Base-by-base conservation (phyloP, 805 yeast genomes). In the Myxozyma monticola region DNA sequence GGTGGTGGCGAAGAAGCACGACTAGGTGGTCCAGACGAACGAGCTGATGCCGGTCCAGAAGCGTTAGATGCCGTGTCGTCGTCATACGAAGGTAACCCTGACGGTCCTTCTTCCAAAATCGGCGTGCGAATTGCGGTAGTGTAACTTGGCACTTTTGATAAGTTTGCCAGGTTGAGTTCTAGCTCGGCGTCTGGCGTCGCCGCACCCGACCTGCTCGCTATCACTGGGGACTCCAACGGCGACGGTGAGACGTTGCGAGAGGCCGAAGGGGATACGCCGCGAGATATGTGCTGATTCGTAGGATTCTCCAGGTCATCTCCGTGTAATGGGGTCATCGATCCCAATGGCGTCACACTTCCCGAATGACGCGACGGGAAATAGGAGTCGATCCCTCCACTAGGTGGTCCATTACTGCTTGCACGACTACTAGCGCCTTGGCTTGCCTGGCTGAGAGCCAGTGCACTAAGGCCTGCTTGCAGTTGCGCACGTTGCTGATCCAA, bases 121-220 rank as follows among this genome's bases (percentile, higher is more conserved):
- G 59, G 59, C 2, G 57, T 47, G 60, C 77, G 78, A 66, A 89
- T 68, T 0, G 98, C 97, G 28, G 85, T 83, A 6, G 76, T 77
- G 67, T 91, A 91, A 0, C 96, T 81, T 0, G 98, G 98, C 5
- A 91, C 96, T 42, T 80, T 71, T 18, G 85, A 81, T 56, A 88
- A 58, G 1, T 72, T 67, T 4, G 66, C 65, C 2, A 74, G 53
- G 50, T 77, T 76, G 74, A 76, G 71, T 25, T 71, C 76, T 12
- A 63, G 62, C 24, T 51, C 59, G 3, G 47, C 54, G 12, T 42
- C 45, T 10, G 31, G 31, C 14, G 31, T 28, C 9, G 12, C 14
- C n/a, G n/a, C n/a, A n/a, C n/a, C n/a, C n/a, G n/a, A n/a, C n/a
- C n/a, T n/a, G n/a, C n/a, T n/a, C n/a, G n/a, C n/a, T n/a, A n/a